A percentile compares a stretch with the other conserved stretches of the same genome.
Conservation (phyloP, 306 rosid species). For the Quercus suber region DNA sequence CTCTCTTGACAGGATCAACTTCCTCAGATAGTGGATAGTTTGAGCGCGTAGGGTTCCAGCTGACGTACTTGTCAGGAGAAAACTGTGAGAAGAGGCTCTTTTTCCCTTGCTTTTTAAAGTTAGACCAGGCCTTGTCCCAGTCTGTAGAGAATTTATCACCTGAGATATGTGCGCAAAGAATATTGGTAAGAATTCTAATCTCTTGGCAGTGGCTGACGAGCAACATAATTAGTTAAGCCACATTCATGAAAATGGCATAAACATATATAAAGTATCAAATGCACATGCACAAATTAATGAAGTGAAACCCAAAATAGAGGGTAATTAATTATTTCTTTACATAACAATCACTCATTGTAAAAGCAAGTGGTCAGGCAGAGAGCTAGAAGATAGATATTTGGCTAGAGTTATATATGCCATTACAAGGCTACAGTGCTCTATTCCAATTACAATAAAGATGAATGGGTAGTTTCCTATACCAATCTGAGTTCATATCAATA, state of each 20-base stretch:
- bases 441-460: too few species aligned
- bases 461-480: too few species aligned
- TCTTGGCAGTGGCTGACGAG: not conserved
- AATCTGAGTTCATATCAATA: too few species aligned
- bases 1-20: conserved; percentile 83
- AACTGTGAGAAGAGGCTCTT: conserved; percentile 54
- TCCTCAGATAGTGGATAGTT: conserved; percentile 78
- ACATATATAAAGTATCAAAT: not conserved
- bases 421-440: not conserved
- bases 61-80: conserved; percentile 82
- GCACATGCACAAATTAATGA: not conserved
- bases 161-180: conserved; percentile 22
- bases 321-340: not conserved
- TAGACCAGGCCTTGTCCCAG: conserved; percentile 96
- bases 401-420: not conserved
- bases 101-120: conserved; percentile 68
- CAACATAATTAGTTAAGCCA: not conserved
- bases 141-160: conserved; percentile 77
- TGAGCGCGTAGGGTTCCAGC: conserved; percentile 77
- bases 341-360: not conserved
- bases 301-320: not conserved
- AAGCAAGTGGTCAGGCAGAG: not conserved
- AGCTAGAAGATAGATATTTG: not conserved
- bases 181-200: not conserved
- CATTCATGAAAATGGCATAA: not conserved